A percentile compares a stretch with the other conserved stretches of the same genome.
Conservation (phyloP, 1,139 yeast species). For the Diutina catenulata region DNA sequence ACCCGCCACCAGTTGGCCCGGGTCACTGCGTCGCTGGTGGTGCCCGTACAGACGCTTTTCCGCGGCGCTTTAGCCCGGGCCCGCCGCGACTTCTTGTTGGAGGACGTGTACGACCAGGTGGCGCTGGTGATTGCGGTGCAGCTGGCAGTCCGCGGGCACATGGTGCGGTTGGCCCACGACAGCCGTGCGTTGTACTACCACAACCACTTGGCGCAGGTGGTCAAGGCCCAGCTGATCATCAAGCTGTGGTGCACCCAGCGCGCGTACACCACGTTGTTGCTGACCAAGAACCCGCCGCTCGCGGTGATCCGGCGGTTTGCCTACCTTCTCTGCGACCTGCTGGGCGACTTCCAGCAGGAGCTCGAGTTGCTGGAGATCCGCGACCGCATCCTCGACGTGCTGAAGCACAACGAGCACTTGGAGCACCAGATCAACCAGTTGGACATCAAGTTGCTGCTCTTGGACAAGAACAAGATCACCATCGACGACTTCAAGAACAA, state of each 20-base stretch:
- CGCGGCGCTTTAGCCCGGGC: conserved; percentile 43
- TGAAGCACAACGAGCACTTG: conserved; percentile 52
- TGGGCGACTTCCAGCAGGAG: conserved; percentile 67
- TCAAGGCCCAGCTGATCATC: conserved; percentile 64
- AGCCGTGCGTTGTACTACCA: conserved; percentile 42
- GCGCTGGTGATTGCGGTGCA: conserved; percentile 34
- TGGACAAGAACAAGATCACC: conserved; percentile 70
- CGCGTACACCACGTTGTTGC: conserved; percentile 64
- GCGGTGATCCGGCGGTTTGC: conserved; percentile 70
- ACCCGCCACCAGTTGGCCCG: conserved; percentile 15
- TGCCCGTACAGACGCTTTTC: conserved; percentile 23
- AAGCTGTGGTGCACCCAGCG: conserved; percentile 57
- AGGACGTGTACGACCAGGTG: conserved; percentile 39
- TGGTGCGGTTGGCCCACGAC: conserved; percentile 22
- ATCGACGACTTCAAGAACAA: conserved; percentile 61
- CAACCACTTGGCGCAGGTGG: conserved; percentile 42
- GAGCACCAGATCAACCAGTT: conserved; percentile 69
- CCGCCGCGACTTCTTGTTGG: conserved; percentile 34
- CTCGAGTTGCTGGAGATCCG: conserved; percentile 56
- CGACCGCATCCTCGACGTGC: conserved; percentile 53
- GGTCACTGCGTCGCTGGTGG: conserved; percentile 13
- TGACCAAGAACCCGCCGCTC: conserved; percentile 65
- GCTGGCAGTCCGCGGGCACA: conserved; percentile 34
- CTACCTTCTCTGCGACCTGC: conserved; percentile 62
- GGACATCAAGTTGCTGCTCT: conserved; percentile 68